Conservation (phyloP, 192 early-diverging fungal species). For the Coemansia sp. region DNA sequence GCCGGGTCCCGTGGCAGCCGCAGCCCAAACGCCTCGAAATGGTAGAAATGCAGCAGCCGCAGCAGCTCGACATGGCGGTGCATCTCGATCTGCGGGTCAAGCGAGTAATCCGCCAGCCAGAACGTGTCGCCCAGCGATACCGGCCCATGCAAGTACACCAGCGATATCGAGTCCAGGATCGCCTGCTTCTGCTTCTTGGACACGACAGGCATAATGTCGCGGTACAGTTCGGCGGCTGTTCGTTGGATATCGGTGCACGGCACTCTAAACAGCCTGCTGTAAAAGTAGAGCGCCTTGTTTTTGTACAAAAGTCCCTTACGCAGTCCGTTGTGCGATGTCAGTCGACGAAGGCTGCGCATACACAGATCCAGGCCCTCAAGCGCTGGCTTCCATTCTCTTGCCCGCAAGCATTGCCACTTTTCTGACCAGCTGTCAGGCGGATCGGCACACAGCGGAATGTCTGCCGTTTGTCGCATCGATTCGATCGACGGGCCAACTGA, state of each 20-base stretch:
- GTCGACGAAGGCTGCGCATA: constrained; percentile 35
- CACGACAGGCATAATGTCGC: constrained; percentile 48
- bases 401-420: not conserved
- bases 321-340: constrained; percentile 48
- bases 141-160: constrained; percentile 36
- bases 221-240: constrained; percentile 41
- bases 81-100: constrained; percentile 54
- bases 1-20: constrained; percentile 37
- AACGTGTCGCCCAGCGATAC: constrained; percentile 23
- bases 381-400: constrained; percentile 20
- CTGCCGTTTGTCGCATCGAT: not conserved
- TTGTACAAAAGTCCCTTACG: constrained; percentile 51
- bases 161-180: constrained; percentile 22
- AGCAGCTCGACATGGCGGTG: constrained; percentile 52
- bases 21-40: constrained; percentile 20
- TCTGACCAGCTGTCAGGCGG: not conserved
- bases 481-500: not conserved
- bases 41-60: constrained; percentile 47
- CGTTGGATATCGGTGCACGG: constrained; percentile 14
- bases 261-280: constrained; percentile 14
- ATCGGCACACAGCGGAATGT: too few species aligned
- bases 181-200: constrained; percentile 30
- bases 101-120: constrained; percentile 40
- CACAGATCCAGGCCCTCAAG: constrained; percentile 24
- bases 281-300: constrained; percentile 49